A percentile compares a stretch with the other conserved stretches of the same genome.
Conservation (phyloP, 2,329 filamentous ascomycete genomes). For the Ophiostoma ulmi region DNA sequence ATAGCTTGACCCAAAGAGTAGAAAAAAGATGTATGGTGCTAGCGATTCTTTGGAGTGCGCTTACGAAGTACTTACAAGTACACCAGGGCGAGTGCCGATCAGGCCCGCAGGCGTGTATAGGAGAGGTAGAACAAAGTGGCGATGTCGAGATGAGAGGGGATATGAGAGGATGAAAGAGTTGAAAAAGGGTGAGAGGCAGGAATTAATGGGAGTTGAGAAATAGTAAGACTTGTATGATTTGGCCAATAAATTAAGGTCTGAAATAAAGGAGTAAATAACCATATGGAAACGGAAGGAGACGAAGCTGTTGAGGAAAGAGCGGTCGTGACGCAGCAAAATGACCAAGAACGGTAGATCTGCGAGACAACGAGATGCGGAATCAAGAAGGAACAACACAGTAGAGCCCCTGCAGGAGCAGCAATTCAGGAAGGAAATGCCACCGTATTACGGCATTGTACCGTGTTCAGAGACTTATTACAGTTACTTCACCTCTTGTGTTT, state of each 20-base stretch:
- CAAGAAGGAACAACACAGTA: neutral
- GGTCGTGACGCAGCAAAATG: too few relatives aligned
- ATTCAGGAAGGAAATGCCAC: neutral
- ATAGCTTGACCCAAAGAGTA: neutral
- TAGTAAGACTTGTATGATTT: too few relatives aligned
- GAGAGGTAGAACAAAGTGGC: neutral
- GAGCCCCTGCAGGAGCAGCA: neutral
- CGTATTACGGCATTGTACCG: neutral
- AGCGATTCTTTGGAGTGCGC: too few relatives aligned
- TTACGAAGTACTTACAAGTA: neutral
- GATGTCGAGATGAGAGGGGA: conserved; percentile 1
- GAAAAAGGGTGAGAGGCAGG: neutral
- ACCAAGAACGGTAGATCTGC: too few relatives aligned
- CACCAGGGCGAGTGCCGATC: neutral
- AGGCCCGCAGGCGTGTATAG: neutral
- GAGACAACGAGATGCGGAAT: neutral
- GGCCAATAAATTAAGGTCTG: neutral
- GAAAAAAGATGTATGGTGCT: conserved; percentile 8
- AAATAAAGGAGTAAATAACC: neutral
- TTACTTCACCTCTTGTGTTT: neutral
- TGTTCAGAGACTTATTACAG: neutral
- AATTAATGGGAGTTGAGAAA: neutral
- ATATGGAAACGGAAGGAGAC: neutral
- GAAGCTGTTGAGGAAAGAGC: neutral
- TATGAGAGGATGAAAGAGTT: neutral